Conservation (phyloP, 352 stramenopile species). For the Pythium utonaiense region DNA sequence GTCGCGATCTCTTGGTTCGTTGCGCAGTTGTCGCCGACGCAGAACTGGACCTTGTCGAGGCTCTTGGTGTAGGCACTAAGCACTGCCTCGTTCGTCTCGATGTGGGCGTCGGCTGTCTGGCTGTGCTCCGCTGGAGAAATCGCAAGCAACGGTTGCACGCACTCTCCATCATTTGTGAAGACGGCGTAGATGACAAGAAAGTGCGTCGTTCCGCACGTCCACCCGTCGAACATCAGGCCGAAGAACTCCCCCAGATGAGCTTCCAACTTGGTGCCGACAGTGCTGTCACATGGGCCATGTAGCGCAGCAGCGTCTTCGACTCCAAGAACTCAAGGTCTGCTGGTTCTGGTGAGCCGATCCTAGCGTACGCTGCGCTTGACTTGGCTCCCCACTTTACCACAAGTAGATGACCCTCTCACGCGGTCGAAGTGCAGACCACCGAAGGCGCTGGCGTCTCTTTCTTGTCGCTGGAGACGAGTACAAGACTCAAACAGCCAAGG, state of each 20-base stretch:
- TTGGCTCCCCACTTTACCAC: not conserved
- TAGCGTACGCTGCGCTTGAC: not conserved
- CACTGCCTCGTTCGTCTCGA: not conserved
- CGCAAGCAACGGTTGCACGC: not conserved
- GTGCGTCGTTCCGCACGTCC: not conserved
- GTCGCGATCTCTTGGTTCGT: slow-evolving; percentile 17
- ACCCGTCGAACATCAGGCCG: slow-evolving; percentile 7
- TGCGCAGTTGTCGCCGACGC: slow-evolving; percentile 22
- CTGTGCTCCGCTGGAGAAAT: not conserved
- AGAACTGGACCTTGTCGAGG: slow-evolving; percentile 19
- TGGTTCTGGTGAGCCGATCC: not conserved
- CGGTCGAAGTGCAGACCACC: too few relatives aligned
- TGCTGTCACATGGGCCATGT: slow-evolving; percentile 1
- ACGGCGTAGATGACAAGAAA: slow-evolving; percentile 3
- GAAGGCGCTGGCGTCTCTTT: too few relatives aligned
- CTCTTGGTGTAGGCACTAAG: slow-evolving; percentile 19
- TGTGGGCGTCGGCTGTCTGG: not conserved
- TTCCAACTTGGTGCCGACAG: too few relatives aligned
- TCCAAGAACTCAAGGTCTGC: not conserved
- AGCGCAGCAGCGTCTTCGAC: not conserved
- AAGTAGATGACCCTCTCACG: too few relatives aligned
- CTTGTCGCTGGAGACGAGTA: too few relatives aligned
- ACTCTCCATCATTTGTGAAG: not conserved
- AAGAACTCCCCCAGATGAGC: not conserved
- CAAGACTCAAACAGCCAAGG: too few relatives aligned